These are phyloP conservation scores for Rhytidiadelphus loreus DNA, from an alignment of 225 moss, liverwort and hornwort species.

Conservation along the genomic window DNA sequence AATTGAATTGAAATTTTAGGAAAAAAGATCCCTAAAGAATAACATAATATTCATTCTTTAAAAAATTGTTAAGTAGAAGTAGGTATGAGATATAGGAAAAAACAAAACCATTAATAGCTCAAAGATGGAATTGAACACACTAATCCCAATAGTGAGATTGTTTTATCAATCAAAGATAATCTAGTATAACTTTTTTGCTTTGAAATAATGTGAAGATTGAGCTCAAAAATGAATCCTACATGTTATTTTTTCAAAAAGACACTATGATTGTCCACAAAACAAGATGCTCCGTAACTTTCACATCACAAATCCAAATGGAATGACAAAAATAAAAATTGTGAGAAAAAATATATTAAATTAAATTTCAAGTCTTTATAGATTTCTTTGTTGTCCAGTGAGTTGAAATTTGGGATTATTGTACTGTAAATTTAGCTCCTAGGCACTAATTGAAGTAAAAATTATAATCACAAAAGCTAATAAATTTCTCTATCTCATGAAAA, in stretches of 20 bases:
- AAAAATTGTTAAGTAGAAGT: neutral
- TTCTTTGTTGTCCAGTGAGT: rapidly evolving
- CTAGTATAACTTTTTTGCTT: neutral
- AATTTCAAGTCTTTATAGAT: neutral
- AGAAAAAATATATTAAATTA: neutral
- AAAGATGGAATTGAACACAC: neutral
- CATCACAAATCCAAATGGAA: neutral
- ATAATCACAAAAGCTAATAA: neutral
- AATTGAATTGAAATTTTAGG: neutral
- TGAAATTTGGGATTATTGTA: neutral
- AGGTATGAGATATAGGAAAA: neutral
- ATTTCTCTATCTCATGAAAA: neutral
- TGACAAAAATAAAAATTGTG: neutral
- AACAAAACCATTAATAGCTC: neutral
- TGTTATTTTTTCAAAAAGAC: neutral
- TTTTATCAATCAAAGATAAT: neutral
- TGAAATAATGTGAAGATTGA: neutral
- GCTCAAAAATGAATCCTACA: neutral
- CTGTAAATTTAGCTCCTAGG: rapidly evolving
- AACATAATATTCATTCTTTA: no score
- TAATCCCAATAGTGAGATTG: neutral
- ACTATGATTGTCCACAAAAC: rapidly evolving
- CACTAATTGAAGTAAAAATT: neutral
- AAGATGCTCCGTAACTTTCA: neutral
- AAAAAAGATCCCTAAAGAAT: no score